Percentiles rank a stretch among this genome's conserved stretches.
Conservation (phyloP, 2,329 filamentous ascomycete genomes). For the Calonectria ilicicola region DNA sequence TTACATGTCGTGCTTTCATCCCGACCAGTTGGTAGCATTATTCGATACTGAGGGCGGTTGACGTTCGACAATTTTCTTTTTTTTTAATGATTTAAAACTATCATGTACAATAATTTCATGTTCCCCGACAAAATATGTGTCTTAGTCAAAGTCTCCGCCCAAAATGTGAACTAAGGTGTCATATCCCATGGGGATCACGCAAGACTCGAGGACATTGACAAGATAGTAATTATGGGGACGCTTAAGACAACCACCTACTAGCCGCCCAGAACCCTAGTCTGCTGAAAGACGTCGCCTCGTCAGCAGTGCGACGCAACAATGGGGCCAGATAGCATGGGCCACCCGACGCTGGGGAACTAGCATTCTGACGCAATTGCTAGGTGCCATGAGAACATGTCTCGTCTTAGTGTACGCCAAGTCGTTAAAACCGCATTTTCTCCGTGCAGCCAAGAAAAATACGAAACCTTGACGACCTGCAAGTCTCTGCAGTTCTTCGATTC, state of each 20-base stretch:
- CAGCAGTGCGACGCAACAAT: neutral
- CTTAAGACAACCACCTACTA: neutral
- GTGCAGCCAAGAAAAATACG: neutral
- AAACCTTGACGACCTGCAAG: neutral
- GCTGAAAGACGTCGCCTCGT: neutral
- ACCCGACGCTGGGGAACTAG: slow-evolving; percentile 4
- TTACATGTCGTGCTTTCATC: slow-evolving; percentile 6
- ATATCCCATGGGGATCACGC: slow-evolving; percentile 1
- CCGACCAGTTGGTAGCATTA: neutral
- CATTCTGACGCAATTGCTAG: slow-evolving; percentile 35
- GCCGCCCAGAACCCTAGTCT: neutral
- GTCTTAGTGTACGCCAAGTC: neutral
- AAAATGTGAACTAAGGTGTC: neutral
- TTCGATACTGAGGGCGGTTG: neutral
- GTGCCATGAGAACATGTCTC: slow-evolving; percentile 25
- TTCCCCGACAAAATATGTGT: neutral
- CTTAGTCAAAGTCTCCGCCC: neutral
- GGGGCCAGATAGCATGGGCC: neutral
- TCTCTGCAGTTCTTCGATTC: neutral
- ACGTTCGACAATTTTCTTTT: neutral
- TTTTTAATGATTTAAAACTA: too few relatives aligned
- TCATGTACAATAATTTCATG: too few relatives aligned
- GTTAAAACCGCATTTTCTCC: slow-evolving; percentile 5
- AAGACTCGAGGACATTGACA: neutral
- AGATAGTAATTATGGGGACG: neutral